phyloP scores from a whole-genome alignment of 495 filamentous ascomycete species.

The Penicillium goetzii region DNA sequence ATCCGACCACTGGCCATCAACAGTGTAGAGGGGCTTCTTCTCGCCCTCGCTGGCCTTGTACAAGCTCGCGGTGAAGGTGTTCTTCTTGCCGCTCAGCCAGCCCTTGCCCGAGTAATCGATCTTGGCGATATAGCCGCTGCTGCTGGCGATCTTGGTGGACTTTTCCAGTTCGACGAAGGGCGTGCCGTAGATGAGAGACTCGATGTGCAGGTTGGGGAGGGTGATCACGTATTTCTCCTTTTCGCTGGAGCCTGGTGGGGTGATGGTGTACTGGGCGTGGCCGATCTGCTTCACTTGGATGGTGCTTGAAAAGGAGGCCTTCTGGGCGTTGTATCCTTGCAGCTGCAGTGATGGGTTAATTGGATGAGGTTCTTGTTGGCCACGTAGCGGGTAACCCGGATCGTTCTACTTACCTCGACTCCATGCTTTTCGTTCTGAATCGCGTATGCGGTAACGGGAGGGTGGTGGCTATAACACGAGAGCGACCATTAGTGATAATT shows the following conservation, averaged over 20 bases:
- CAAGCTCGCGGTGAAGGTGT: constrained; percentile 79
- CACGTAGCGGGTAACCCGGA: background rate
- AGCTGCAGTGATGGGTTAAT: constrained; percentile 49
- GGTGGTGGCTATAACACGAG: constrained; percentile 73
- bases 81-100: constrained; percentile 95
- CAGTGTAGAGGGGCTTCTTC: constrained; percentile 80
- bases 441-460: constrained; percentile 93
- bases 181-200: constrained; percentile 87
- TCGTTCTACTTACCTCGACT: constrained; percentile 57
- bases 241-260: constrained; percentile 56
- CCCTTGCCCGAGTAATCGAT: constrained; percentile 92
- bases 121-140: constrained; percentile 85
- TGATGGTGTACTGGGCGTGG: constrained; percentile 82
- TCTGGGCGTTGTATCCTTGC: constrained; percentile 97
- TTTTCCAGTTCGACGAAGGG: constrained; percentile 91
- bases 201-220: constrained; percentile 89
- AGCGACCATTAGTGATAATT: background rate
- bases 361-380: background rate
- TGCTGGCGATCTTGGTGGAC: constrained; percentile 79
- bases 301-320: constrained; percentile 88
- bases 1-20: constrained; percentile 92
- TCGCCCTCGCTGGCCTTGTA: constrained; percentile 74
- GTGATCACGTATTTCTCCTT: constrained; percentile 87
- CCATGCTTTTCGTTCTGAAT: constrained; percentile 85
- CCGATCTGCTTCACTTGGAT: constrained; percentile 97